These are phyloP conservation scores for Periglandula ipomoeae DNA, from an alignment of 2,329 filamentous ascomycete species.

Conservation along the genomic window DNA sequence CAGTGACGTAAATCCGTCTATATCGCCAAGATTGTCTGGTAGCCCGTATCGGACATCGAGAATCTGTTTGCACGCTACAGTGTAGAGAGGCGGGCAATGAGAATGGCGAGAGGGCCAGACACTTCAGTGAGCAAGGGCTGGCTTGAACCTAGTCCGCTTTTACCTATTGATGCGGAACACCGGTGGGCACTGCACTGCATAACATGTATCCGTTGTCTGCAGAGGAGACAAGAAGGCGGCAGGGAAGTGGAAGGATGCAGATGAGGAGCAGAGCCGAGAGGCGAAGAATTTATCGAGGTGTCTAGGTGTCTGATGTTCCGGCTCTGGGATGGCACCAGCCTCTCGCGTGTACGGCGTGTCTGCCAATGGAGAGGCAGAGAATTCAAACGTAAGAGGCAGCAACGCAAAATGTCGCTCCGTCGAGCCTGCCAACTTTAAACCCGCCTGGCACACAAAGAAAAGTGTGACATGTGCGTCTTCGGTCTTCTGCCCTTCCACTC, in stretches of 20 bases:
- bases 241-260: slow-evolving; percentile 3
- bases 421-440: slow-evolving; percentile 2
- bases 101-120: background rate
- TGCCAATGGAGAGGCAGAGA: slow-evolving; percentile 8
- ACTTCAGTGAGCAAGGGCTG: slow-evolving; percentile 1
- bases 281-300: background rate
- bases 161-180: background rate
- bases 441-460: background rate
- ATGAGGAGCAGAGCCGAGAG: slow-evolving; percentile 4
- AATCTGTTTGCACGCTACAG: background rate
- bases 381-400: slow-evolving; percentile 2
- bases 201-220: background rate
- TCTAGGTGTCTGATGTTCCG: background rate
- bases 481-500: background rate
- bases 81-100: background rate
- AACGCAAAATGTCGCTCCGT: slow-evolving; percentile 1
- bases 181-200: background rate
- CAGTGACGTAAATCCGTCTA: background rate
- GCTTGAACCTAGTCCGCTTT: background rate
- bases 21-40: background rate
- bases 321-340: background rate
- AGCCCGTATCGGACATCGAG: background rate
- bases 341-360: background rate
- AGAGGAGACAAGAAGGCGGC: background rate
- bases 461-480: slow-evolving; percentile 8